Evolutionary conservation across 2,329 filamentous ascomycete species (phyloP).

Genomic region (Daldinia eschscholtzii): DNA sequence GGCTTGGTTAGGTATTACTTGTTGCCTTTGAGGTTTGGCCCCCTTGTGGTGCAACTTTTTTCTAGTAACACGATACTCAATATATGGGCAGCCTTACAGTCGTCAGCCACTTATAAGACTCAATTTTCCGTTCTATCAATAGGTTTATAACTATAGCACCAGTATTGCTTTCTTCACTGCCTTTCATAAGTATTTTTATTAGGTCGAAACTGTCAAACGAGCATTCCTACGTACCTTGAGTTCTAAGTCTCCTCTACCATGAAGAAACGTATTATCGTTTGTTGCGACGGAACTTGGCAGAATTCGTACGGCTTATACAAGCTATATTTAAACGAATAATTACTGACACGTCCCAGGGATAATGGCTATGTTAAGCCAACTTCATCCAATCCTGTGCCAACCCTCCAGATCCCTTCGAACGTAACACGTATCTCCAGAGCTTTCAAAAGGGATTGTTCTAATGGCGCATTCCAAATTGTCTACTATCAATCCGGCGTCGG

Average conservation of each 20-base stretch:
- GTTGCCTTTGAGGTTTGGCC: not conserved
- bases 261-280: conserved; percentile 64
- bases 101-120: conserved; percentile 4
- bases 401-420: conserved; percentile 67
- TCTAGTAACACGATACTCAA: conserved; percentile 4
- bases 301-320: conserved; percentile 54
- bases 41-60: conserved; percentile 2
- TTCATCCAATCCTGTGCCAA: conserved; percentile 55
- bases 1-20: conserved; percentile 7
- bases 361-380: conserved; percentile 60
- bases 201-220: not conserved
- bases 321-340: not conserved
- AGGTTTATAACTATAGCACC: conserved; percentile 1
- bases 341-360: conserved; percentile 52
- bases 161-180: conserved; percentile 16
- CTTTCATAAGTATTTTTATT: not conserved
- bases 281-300: conserved; percentile 68
- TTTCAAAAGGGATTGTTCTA: conserved; percentile 63
- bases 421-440: conserved; percentile 71
- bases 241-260: conserved; percentile 9
- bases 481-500: conserved; percentile 73
- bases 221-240: not conserved
- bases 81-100: conserved; percentile 13
- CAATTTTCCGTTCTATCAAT: not conserved
- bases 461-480: conserved; percentile 69